These are phyloP conservation scores for Penicillium sp. DNA, from an alignment of 2,329 filamentous ascomycete genomes.

Conservation along the genomic window DNA sequence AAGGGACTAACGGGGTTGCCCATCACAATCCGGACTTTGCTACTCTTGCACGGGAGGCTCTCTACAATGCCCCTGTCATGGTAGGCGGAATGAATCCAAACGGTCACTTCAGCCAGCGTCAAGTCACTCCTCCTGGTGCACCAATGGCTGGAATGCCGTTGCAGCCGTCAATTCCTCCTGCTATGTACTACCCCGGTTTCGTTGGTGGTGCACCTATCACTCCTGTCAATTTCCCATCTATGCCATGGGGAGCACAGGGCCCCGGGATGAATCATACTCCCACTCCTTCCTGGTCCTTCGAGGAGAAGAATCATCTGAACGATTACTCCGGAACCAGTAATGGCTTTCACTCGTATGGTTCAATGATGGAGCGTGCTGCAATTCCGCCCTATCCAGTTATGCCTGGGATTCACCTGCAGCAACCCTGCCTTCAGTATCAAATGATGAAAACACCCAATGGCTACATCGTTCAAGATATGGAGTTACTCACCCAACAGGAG, in stretches of 20 bases:
- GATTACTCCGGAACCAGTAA: slow-evolving; percentile 59
- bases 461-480: slow-evolving; percentile 51
- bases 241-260: slow-evolving; percentile 33
- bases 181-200: slow-evolving; percentile 38
- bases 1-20: slow-evolving; percentile 9
- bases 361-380: slow-evolving; percentile 55
- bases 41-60: slow-evolving; percentile 28
- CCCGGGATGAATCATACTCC: slow-evolving; percentile 33
- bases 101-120: slow-evolving; percentile 25
- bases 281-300: slow-evolving; percentile 40
- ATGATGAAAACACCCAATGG: slow-evolving; percentile 45
- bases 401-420: slow-evolving; percentile 57
- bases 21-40: slow-evolving; percentile 24
- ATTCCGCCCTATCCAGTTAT: slow-evolving; percentile 44
- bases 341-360: slow-evolving; percentile 50
- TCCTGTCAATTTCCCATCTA: slow-evolving; percentile 28
- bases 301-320: slow-evolving; percentile 52
- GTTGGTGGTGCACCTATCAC: slow-evolving; percentile 29
- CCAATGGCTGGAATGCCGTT: slow-evolving; percentile 14
- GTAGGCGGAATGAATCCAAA: slow-evolving; percentile 28
- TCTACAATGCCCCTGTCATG: slow-evolving; percentile 19
- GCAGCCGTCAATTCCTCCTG: slow-evolving; percentile 18
- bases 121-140: slow-evolving; percentile 26
- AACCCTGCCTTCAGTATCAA: slow-evolving; percentile 37
- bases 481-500: slow-evolving; percentile 67